Evolutionary conservation across 2,329 filamentous ascomycete genomes (phyloP).

Genomic region (Lecanicillium sp.): DNA sequence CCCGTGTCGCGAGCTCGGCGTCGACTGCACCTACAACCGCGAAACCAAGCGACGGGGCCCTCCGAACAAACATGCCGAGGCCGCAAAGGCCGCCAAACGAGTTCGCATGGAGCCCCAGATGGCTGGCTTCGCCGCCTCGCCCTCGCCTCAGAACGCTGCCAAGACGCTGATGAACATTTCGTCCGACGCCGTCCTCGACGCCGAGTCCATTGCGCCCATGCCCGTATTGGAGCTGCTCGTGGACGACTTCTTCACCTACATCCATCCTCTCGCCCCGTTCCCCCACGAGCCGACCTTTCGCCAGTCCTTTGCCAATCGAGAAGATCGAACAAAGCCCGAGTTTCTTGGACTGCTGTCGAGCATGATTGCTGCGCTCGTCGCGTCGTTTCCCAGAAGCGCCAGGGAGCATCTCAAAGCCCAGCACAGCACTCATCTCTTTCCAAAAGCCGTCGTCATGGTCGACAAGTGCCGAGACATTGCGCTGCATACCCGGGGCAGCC

Average conservation of each 20-base stretch:
- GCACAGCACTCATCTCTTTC: constrained; percentile 56
- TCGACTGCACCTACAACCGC: constrained; percentile 50
- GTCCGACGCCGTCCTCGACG: constrained; percentile 37
- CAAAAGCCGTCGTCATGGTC: constrained; percentile 61
- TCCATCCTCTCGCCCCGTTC: constrained; percentile 69
- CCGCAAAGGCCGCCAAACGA: constrained; percentile 45
- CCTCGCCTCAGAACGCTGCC: constrained; percentile 38
- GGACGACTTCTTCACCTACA: constrained; percentile 78
- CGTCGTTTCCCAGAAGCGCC: constrained; percentile 67
- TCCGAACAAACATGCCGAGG: constrained; percentile 51
- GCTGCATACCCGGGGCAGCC: constrained; percentile 55
- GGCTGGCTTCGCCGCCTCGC: constrained; percentile 20
- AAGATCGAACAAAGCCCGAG: constrained; percentile 57
- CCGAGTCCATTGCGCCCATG: constrained; percentile 65
- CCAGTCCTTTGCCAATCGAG: constrained; percentile 56
- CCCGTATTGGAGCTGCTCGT: constrained; percentile 61
- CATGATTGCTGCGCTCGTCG: constrained; percentile 67
- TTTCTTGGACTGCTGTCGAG: constrained; percentile 66
- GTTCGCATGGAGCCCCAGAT: constrained; percentile 28
- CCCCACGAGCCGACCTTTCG: constrained; percentile 74
- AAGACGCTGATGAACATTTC: constrained; percentile 41
- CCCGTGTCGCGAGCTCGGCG: constrained; percentile 47
- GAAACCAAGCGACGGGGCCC: constrained; percentile 52
- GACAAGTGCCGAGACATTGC: constrained; percentile 65
- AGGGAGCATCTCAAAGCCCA: constrained; percentile 60